Base-by-base conservation (phyloP, 768 basidiomycete species). In the Tricholoma sp. region DNA sequence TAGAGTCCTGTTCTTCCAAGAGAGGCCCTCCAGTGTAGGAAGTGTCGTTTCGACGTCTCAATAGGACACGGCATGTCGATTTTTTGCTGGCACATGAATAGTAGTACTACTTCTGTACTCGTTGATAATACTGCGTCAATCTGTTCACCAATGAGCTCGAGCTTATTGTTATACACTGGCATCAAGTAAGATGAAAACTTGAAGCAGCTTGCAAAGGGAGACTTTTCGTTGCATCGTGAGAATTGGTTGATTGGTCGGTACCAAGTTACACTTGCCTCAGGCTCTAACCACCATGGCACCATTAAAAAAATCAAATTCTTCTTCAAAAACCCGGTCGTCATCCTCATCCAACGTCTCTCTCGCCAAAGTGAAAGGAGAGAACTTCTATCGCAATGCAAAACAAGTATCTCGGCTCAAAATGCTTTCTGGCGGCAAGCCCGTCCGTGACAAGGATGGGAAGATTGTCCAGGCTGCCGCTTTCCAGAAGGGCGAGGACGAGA, bases 311-410 rank as follows among this genome's bases (percentile, higher is more conserved):
- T 45, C 66, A 2, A 57, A 53, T 28, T 68, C 74, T 0, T 64
- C 74, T 15, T 69, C 75, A 6, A 80, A 79, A 59, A 68, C 72
- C 13, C 70, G 71, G 54, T 79, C 78, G 1, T 75, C 74, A 17
- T 78, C 81, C n/a, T 75, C 78, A 20, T 75, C 78, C n/a, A 75
- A 78, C 13, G 61, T 80, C 1, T 76, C 82, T 4, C 75, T 91
- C 44, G 81, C 83, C 61, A 87, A 79, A 69, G 82, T 89, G 61
- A 94, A 93, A 68, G 95, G 94, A 66, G 94, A 97, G 76, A 99
- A 96, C 71, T 98, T 98, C 77, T 99, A 97, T 75, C 91, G 94
- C 72, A 85, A 94, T 88, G 94, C 93, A 44, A 98, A 98, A 69
- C 79, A 85, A 65, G 93, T 86, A 36, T 75, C 78, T 31, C 78